phyloP scores from a whole-genome alignment of 129 eudicot genomes.

The Saussurea involucrata region DNA sequence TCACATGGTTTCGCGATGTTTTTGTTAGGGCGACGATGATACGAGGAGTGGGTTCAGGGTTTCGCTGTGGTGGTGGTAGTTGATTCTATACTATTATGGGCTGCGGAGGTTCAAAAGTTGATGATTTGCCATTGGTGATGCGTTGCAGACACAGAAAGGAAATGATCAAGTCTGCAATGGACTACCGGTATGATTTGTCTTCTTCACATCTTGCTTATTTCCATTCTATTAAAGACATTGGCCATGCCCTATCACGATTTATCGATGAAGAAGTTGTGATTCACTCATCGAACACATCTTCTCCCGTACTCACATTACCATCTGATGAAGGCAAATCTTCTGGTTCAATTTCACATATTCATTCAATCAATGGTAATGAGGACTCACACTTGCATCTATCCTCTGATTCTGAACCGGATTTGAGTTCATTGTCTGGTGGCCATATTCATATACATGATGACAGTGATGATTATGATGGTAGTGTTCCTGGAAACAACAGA shows the following conservation, averaged over 20 bases:
- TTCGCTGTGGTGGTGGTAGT: too few relatives aligned
- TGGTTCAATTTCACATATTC: slow-evolving; percentile 35
- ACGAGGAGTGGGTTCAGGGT: slow-evolving; percentile 21
- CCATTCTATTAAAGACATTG: slow-evolving; percentile 59
- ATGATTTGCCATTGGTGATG: slow-evolving; percentile 66
- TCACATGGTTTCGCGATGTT: too few relatives aligned
- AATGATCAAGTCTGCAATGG: slow-evolving; percentile 66
- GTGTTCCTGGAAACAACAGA: too few relatives aligned
- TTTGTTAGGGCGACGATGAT: not conserved
- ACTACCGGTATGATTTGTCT: slow-evolving; percentile 75
- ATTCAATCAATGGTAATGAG: slow-evolving; percentile 25
- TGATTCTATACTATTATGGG: slow-evolving; percentile 52
- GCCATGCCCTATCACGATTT: slow-evolving; percentile 64
- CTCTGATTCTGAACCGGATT: slow-evolving; percentile 30
- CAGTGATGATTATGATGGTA: not conserved
- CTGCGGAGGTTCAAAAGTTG: slow-evolving; percentile 66
- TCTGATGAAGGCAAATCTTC: too few relatives aligned
- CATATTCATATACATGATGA: slow-evolving; percentile 30
- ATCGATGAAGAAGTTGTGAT: slow-evolving; percentile 74
- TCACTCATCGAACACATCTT: slow-evolving; percentile 41
- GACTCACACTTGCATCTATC: not conserved
- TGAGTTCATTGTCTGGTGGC: slow-evolving; percentile 13
- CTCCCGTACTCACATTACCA: slow-evolving; percentile 70
- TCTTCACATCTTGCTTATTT: slow-evolving; percentile 81
- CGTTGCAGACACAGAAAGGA: slow-evolving; percentile 71